A percentile compares a stretch with the other conserved stretches of the same genome.
Evolutionary conservation across 1,139 yeast genomes (phyloP).

Genomic region (Casaregolazyma suthepensis): DNA sequence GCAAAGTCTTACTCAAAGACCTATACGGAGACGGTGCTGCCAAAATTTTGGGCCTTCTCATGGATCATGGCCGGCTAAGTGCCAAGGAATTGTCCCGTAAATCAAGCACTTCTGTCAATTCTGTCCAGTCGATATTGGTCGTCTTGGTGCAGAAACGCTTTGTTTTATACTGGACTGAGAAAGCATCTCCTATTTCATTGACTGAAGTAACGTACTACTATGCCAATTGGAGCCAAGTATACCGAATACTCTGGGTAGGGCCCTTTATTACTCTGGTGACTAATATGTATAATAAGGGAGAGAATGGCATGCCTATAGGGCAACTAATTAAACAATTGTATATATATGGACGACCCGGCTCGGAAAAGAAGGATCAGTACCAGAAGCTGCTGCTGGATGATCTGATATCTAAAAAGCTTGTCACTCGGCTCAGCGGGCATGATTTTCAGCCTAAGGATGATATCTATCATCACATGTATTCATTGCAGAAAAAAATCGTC

Average conservation of each 20-base stretch:
- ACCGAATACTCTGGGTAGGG: conserved; percentile 66
- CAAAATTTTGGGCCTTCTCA: conserved; percentile 29
- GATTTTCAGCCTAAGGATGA: conserved; percentile 36
- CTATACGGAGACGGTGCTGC: conserved; percentile 36
- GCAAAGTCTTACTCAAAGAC: conserved; percentile 30
- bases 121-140: conserved; percentile 35
- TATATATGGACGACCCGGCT: not conserved
- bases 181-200: conserved; percentile 29
- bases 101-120: conserved; percentile 27
- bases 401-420: conserved; percentile 41
- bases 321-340: not conserved
- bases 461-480: conserved; percentile 19
- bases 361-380: not conserved
- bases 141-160: conserved; percentile 37
- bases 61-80: conserved; percentile 34
- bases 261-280: conserved; percentile 58
- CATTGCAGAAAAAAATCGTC: not conserved
- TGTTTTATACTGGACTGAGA: conserved; percentile 37
- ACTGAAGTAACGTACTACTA: conserved; percentile 42
- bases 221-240: conserved; percentile 59
- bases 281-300: conserved; percentile 21
- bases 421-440: conserved; percentile 14
- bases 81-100: conserved; percentile 28
- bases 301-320: not conserved
- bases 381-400: conserved; percentile 21